Base-by-base conservation (phyloP, 2,329 filamentous ascomycete genomes). In the Westerdykella ornata region DNA sequence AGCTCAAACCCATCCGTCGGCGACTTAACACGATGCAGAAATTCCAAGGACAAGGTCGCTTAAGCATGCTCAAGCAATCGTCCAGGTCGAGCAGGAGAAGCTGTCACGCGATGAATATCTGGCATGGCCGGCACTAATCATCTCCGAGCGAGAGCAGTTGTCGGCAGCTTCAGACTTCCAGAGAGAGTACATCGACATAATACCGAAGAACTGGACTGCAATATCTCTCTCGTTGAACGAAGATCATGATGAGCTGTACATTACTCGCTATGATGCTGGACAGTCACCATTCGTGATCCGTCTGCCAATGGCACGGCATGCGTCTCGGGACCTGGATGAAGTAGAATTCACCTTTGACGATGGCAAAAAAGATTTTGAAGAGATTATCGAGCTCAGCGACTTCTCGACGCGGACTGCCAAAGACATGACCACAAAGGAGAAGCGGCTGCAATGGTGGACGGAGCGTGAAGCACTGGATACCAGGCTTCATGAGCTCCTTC, bases 401-500 rank as follows among this genome's bases (percentile, higher is more conserved):
- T 78, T 82, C 47, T 94, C 82, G 46, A 89, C 89, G 42, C 88
- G 95, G 59, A 76, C 74, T 37, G 73, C 77, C 2, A 77, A 82
- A 19, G 81, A 88, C 48, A 82, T 88, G 62, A 81, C 75, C 7
- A 76, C 78, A 35, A 87, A 84, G 61, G 83, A 82, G 28, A 82
- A 84, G 19, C 88, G 87, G 62, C 78, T 78, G 30, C 81, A 82
- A 35, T 98, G 92, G 92, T 98, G 92, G 89, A 78, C 77, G 4
- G 84, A 89, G 59, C 80, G 94, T 12, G 84, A 92, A 63, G 77
- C 76, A 2, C 73, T 98, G 13, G 92, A 98, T 59, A 69, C 70
- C 22, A 81, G 87, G 8, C 73, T 98, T 17, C 81, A 80, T 47
- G 82, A 85, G 38, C 75, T 98, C 8, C 73, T 98, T 1, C 74